Percentiles rank a stretch among this genome's conserved stretches.
These are phyloP conservation scores for Danielia reshetovae DNA, from an alignment of 805 yeast species.

Conservation along the genomic window DNA sequence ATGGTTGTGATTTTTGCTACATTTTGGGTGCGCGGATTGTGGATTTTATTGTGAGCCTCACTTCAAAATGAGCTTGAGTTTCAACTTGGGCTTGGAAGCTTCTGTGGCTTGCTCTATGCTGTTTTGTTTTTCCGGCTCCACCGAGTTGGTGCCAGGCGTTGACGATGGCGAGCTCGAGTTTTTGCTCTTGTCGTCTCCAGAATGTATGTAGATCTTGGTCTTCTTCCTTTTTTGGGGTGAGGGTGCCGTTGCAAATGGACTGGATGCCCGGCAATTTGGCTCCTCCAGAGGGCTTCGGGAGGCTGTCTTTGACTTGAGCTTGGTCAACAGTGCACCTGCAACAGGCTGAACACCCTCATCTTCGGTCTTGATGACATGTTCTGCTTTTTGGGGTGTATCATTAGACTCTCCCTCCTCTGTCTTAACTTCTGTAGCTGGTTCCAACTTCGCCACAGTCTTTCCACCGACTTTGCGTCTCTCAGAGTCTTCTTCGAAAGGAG, in stretches of 20 bases:
- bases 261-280: conserved; percentile 8
- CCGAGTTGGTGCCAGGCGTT: background rate
- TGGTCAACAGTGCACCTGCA: too few relatives aligned
- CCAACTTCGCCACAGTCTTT: background rate
- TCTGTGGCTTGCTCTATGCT: conserved; percentile 1
- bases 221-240: conserved; percentile 20
- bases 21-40: too few relatives aligned
- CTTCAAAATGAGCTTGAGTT: conserved; percentile 10
- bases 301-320: background rate
- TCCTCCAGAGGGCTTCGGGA: conserved; percentile 1
- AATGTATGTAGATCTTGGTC: conserved; percentile 27
- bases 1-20: too few relatives aligned
- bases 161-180: conserved; percentile 9
- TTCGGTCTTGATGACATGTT: too few relatives aligned
- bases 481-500: conserved; percentile 30
- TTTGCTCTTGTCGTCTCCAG: conserved; percentile 11
- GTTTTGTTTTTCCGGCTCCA: background rate
- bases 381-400: too few relatives aligned
- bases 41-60: background rate
- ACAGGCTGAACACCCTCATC: too few relatives aligned
- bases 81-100: conserved; percentile 9
- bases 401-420: too few relatives aligned
- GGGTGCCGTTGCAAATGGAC: conserved; percentile 13
- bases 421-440: background rate
- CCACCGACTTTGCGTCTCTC: background rate